Percentiles rank a stretch among this genome's conserved stretches.
phyloP scores from a whole-genome alignment of 2,329 filamentous ascomycete species.

The Ceratocystis alfenasii region DNA sequence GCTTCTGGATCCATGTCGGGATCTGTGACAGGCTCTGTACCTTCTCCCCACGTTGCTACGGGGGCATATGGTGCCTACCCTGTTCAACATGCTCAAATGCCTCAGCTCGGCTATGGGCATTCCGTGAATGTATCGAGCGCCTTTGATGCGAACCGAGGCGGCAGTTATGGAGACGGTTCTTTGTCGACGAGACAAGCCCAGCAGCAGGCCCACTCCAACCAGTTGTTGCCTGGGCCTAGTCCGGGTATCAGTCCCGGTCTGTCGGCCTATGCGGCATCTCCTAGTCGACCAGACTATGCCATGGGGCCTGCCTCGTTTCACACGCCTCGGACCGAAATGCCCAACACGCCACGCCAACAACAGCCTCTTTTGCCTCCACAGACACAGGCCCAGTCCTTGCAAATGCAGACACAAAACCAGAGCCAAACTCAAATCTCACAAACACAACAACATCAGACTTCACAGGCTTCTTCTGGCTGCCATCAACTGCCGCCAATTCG shows the following conservation, averaged over 20 bases:
- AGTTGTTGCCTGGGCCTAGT: constrained; percentile 31
- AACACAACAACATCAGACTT: constrained; percentile 14
- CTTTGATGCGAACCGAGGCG: constrained; percentile 36
- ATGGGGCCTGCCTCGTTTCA: constrained; percentile 39
- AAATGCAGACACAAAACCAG: constrained; percentile 21
- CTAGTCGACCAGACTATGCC: constrained; percentile 36
- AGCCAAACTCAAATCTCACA: constrained; percentile 15
- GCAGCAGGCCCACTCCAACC: constrained; percentile 24
- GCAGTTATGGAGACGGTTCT: constrained; percentile 30
- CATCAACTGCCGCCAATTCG: constrained; percentile 40
- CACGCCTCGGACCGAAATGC: constrained; percentile 41
- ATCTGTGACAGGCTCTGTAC: background rate
- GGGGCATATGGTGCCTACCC: background rate
- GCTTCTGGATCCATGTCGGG: constrained; percentile 27
- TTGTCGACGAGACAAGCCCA: constrained; percentile 28
- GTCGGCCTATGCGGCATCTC: constrained; percentile 37
- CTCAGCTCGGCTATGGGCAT: constrained; percentile 32
- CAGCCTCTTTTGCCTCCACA: constrained; percentile 24
- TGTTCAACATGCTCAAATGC: constrained; percentile 23
- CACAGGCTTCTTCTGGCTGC: constrained; percentile 22
- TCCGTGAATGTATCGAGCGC: constrained; percentile 37
- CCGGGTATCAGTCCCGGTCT: constrained; percentile 35
- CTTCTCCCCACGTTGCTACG: background rate
- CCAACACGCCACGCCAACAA: constrained; percentile 23
- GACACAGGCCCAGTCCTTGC: constrained; percentile 11